phyloP scores from a whole-genome alignment of 2,329 filamentous ascomycete genomes.

The Trichoderma semiorbis region DNA sequence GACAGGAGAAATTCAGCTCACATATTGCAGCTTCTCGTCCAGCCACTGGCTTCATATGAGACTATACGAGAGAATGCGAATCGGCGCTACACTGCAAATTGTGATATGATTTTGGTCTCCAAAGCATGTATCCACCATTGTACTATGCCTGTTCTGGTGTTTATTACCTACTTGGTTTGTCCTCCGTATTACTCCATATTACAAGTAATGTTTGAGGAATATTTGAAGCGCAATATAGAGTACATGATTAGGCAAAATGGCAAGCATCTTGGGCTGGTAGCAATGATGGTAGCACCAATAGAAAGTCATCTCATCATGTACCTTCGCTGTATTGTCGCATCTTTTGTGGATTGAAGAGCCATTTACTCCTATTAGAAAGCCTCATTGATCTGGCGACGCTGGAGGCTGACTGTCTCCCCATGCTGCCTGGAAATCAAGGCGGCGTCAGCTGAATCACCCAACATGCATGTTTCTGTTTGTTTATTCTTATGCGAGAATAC shows the following conservation, averaged over 20 bases:
- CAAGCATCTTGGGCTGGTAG: not conserved
- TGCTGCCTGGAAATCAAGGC: not conserved
- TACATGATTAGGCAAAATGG: not conserved
- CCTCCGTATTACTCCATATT: not conserved
- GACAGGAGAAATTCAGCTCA: not conserved
- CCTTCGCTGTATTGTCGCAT: not conserved
- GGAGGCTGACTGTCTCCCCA: not conserved
- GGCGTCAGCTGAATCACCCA: not conserved
- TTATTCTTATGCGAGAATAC: not conserved
- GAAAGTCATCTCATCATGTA: not conserved
- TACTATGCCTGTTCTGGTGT: not conserved
- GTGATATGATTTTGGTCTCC: not conserved
- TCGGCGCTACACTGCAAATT: not conserved
- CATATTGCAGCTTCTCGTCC: not conserved
- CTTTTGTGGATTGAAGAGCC: not conserved
- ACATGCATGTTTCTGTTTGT: not conserved
- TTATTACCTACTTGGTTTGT: not conserved
- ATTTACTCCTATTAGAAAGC: not conserved
- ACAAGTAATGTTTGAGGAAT: not conserved
- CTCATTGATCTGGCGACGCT: not conserved
- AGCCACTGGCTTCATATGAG: not conserved
- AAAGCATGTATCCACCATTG: not conserved
- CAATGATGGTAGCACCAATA: not conserved
- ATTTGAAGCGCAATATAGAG: not conserved
- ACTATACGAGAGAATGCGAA: not conserved